Evolutionary conservation across 1,284 basidiomycete species (phyloP).

Genomic region (Somion occarium): DNA sequence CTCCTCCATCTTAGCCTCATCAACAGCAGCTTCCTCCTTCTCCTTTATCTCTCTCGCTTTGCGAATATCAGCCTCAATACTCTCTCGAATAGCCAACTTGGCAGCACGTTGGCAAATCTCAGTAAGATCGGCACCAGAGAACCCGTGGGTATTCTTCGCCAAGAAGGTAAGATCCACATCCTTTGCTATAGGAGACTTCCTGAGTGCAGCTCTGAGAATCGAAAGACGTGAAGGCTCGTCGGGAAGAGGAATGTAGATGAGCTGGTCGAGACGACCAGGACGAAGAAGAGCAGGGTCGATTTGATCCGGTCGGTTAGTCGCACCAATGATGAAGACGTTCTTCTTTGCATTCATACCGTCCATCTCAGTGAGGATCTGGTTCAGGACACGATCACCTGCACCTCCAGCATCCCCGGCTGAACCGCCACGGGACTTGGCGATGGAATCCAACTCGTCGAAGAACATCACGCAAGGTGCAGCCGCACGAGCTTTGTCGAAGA

Average conservation of each 20-base stretch:
- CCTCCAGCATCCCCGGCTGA: slow-evolving; percentile 87
- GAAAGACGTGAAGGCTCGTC: slow-evolving; percentile 90
- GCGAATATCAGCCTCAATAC: slow-evolving; percentile 91
- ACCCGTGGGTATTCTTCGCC: slow-evolving; percentile 93
- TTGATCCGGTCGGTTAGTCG: slow-evolving; percentile 98
- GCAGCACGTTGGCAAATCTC: slow-evolving; percentile 98
- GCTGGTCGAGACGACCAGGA: slow-evolving; percentile 96
- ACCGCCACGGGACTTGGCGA: slow-evolving; percentile 92
- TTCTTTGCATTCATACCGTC: slow-evolving; percentile 99
- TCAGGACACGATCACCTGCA: slow-evolving; percentile 95
- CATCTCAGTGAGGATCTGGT: slow-evolving; percentile 99
- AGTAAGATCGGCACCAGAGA: slow-evolving; percentile 98
- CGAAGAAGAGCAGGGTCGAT: slow-evolving; percentile 96
- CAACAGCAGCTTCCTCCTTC: slow-evolving; percentile 68
- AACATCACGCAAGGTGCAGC: slow-evolving; percentile 99
- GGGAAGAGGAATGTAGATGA: slow-evolving; percentile 92
- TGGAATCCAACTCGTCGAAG: slow-evolving; percentile 99
- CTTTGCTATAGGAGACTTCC: slow-evolving; percentile 89
- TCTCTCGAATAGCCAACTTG: slow-evolving; percentile 93
- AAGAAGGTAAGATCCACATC: slow-evolving; percentile 87
- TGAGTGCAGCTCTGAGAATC: slow-evolving; percentile 88
- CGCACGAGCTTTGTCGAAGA: slow-evolving; percentile 99
- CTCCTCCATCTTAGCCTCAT: slow-evolving; percentile 71
- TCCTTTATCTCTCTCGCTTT: slow-evolving; percentile 77
- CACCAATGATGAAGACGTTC: slow-evolving; percentile 99